Base-by-base conservation (phyloP, 352 stramenopile genomes). In the Pythium scleroteichum region DNA sequence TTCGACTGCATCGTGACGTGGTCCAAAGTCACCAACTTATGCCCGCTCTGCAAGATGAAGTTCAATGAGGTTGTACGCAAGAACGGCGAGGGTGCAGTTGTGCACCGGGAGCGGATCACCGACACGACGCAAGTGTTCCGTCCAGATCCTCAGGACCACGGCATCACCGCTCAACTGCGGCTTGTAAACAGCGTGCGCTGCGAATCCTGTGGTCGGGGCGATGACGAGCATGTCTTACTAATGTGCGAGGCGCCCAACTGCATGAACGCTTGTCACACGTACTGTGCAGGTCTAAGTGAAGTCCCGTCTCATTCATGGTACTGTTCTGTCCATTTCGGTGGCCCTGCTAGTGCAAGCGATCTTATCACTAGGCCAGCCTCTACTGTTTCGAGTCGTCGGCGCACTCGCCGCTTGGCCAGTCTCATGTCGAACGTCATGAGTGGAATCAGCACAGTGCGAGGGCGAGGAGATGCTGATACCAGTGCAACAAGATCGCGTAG, bases 21-120 rank as follows among this genome's bases (percentile, higher is more conserved):
- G 85, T 68, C 85, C 33, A 87, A 89, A 51, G 79, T 93, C 20
- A 93, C 85, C 17, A 95, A 95, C 53, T 57, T 92, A 17, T 95
- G 85, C 69, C 85, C 85, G 51, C 66, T 95, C 1, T 95, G 85
- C 66, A 92, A 92, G 71, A 71, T 65, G 51, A 76, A 85, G 52
- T 95, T 95, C 58, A 71, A 77, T n/a, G 7, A 51, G 0, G 69
- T 95, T 40, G 76, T 74, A 7, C 71, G 70, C 17, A 62, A 74
- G 17, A 71, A 90, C 32, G 69, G 53, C 0, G 22, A 63, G 2
- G 85, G 84, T 20, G 19, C 29, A 9, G 54, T 78, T 19, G 62
- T 79, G 41, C 72, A 81, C 39, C 60, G 52, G 6, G 63, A 87
- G 38, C 20, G 39, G 0, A 64, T 95, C 13, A 27, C 42, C 2